Evolutionary conservation across 2,329 filamentous ascomycete genomes (phyloP).

Genomic region (Nakataea oryzae): DNA sequence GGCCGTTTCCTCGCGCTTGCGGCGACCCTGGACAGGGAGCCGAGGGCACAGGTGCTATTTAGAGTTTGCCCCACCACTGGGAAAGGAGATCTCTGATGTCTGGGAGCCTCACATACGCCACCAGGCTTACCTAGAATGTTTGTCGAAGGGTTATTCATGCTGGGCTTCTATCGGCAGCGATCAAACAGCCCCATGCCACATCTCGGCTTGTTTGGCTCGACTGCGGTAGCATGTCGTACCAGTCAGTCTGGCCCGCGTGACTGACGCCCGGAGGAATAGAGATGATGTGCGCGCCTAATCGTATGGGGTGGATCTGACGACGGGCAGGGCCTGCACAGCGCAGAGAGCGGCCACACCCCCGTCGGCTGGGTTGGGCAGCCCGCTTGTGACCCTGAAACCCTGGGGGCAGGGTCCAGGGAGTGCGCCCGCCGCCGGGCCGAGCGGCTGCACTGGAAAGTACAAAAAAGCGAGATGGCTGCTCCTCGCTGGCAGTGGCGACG

Average conservation of each 20-base stretch:
- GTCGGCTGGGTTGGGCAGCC: neutral
- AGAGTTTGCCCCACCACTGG: neutral
- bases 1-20: neutral
- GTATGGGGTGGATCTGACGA: too few relatives aligned
- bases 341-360: too few relatives aligned
- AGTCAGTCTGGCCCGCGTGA: too few relatives aligned
- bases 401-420: neutral
- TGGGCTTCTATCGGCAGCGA: neutral
- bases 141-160: neutral
- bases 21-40: neutral
- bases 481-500: neutral
- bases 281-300: too few relatives aligned
- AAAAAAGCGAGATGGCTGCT: neutral
- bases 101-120: neutral
- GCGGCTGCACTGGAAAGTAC: neutral
- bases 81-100: neutral
- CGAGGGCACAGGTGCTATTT: neutral
- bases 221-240: too few relatives aligned
- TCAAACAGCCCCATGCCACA: neutral
- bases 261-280: too few relatives aligned
- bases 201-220: too few relatives aligned
- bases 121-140: neutral
- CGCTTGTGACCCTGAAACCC: neutral
- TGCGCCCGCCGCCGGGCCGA: too few relatives aligned
- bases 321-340: too few relatives aligned